Evolutionary conservation across 495 filamentous ascomycete genomes (phyloP).

Genomic region (Penicillium daleae): DNA sequence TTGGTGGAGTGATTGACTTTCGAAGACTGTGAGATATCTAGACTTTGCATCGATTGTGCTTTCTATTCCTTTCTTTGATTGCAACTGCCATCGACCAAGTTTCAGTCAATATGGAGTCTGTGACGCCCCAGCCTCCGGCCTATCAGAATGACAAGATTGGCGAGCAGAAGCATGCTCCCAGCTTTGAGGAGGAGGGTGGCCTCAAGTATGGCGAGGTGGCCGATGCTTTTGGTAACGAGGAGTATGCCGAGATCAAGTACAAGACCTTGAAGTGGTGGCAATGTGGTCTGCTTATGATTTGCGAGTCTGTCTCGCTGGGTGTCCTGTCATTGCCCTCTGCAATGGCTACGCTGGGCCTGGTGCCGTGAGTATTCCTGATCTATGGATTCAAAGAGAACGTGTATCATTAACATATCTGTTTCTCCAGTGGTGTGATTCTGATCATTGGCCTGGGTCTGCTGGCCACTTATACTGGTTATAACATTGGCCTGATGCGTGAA

Average conservation of each 20-base stretch:
- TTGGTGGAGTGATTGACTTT: neutral
- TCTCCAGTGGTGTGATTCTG: constrained; percentile 54
- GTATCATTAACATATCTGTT: neutral
- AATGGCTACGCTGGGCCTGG: constrained; percentile 66
- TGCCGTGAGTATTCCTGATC: constrained; percentile 34
- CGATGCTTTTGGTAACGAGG: constrained; percentile 51
- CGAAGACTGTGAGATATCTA: neutral
- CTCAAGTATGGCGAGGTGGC: constrained; percentile 37
- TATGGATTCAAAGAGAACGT: neutral
- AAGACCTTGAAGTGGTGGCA: constrained; percentile 55
- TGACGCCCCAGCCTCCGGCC: constrained; percentile 24
- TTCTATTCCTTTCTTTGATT: neutral
- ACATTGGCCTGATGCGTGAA: constrained; percentile 75
- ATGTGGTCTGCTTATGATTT: constrained; percentile 61
- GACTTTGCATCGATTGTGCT: too few species aligned
- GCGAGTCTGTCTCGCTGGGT: constrained; percentile 72
- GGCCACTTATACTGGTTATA: constrained; percentile 76
- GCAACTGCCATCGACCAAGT: neutral
- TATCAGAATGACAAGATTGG: constrained; percentile 31
- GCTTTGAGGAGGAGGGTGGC: constrained; percentile 36
- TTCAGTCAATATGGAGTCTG: constrained; percentile 27
- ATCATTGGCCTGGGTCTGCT: constrained; percentile 67
- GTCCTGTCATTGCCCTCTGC: constrained; percentile 65
- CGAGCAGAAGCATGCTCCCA: constrained; percentile 20
- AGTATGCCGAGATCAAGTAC: constrained; percentile 49